These are phyloP conservation scores for Gossypium ekmanianum DNA, from an alignment of 345 rosid species.

Conservation along the genomic window DNA sequence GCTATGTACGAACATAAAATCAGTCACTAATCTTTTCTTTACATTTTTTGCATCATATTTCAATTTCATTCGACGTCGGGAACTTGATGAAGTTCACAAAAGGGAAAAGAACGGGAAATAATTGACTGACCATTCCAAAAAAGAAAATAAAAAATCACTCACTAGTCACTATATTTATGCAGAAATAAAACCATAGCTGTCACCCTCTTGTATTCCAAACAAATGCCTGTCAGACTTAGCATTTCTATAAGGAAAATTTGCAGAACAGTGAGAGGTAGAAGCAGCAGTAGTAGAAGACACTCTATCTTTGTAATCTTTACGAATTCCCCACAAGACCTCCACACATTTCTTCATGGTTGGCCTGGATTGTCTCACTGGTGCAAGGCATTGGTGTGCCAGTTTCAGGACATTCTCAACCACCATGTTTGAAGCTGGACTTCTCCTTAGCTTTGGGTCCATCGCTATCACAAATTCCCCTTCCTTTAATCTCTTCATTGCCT, in stretches of 20 bases:
- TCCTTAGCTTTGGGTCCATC: conserved; percentile 69
- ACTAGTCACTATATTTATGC: conserved; percentile 28
- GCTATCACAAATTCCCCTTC: conserved; percentile 55
- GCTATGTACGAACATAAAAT: neutral
- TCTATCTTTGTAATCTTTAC: conserved; percentile 55
- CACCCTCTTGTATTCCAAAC: conserved; percentile 46
- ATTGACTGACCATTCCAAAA: conserved; percentile 3
- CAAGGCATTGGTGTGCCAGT: conserved; percentile 66
- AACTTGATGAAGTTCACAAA: neutral
- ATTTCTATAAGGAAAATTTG: conserved; percentile 36
- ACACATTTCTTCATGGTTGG: conserved; percentile 75
- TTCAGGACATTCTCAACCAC: conserved; percentile 55
- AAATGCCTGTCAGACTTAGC: conserved; percentile 29
- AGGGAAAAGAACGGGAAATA: neutral
- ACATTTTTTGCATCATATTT: neutral
- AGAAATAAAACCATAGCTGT: conserved; percentile 37
- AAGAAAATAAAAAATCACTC: neutral
- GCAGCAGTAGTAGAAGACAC: conserved; percentile 27
- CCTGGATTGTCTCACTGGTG: conserved; percentile 48
- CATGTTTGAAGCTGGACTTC: conserved; percentile 57
- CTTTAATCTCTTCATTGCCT: conserved; percentile 72
- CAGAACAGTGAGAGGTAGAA: conserved; percentile 43
- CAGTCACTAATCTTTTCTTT: neutral
- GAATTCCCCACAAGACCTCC: conserved; percentile 66
- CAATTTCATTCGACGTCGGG: neutral